Base-by-base conservation (phyloP, 495 filamentous ascomycete genomes). In the Halenospora varia region DNA sequence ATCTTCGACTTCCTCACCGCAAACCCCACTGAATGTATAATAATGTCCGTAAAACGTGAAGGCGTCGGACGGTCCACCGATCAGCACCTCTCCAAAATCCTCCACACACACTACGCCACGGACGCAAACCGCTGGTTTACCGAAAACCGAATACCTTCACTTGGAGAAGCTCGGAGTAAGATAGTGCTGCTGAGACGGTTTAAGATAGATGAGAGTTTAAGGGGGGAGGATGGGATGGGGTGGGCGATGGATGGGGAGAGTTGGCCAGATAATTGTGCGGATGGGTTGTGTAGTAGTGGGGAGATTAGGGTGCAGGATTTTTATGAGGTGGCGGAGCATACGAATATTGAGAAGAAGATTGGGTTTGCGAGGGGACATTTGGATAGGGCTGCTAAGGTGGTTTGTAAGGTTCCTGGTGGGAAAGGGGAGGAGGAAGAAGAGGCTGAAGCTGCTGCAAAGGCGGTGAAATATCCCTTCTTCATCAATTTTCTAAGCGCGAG, bases 251-350 rank as follows among this genome's bases (percentile, higher is more conserved):
- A 97, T 71, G 94, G 84, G 18, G 82, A 83, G 50, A 76, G 74
- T 50, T 98, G 94, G 94, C 86, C 85, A 1, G 88, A 97, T 70
- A 98, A 98, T 69, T 91, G 88, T 35, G 82, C 87, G 6, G 79
- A 96, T 64, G 84, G 87, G 13, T 77, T 73, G 10, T 87, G 87
- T 45, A 82, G 85, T 10, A 85, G 83, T 66, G 91, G 88, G 3
- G 78, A 85, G 61, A 81, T 96, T 24, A 85, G 90, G 53, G 86
- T 98, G 39, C 94, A 98, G 74, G 94, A 98, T 70, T 97, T 91
- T 69, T 97, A 93, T 77, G 93, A 96, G 65, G 86, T 98, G 17
- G 70, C 86, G 40, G 82, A 91, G 66, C 82, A 79, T 6, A 71
- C 80, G 56, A 88, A 87, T 57, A 91, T 98, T 55, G 76, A 83